phyloP scores from a whole-genome alignment of 2,329 filamentous ascomycete genomes.

The Helicocarpus griseus region DNA sequence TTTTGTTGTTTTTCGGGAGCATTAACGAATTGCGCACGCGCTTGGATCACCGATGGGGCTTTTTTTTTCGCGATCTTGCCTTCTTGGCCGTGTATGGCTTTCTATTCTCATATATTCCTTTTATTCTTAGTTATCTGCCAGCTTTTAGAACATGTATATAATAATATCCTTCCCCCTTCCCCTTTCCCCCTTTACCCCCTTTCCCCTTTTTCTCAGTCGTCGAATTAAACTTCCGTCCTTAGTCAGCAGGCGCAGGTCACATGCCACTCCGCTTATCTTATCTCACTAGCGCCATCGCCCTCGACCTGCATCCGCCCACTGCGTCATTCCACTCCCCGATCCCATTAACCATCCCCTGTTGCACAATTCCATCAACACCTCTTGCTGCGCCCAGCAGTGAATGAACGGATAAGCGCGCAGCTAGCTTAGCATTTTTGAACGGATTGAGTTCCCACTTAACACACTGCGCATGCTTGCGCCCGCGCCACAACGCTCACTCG shows the following conservation, averaged over 20 bases:
- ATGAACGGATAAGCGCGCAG: neutral
- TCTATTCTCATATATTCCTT: neutral
- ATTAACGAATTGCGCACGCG: no score
- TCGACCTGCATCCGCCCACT: neutral
- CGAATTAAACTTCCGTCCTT: no score
- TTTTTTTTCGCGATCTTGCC: no score
- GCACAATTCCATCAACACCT: neutral
- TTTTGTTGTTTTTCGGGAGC: no score
- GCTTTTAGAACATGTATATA: neutral
- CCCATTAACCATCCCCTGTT: neutral
- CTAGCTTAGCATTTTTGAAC: neutral
- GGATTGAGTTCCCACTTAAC: neutral
- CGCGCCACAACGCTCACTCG: neutral
- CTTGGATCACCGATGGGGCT: no score
- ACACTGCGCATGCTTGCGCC: neutral
- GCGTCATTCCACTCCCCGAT: neutral
- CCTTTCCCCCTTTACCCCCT: no score
- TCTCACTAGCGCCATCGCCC: neutral
- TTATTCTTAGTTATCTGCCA: neutral
- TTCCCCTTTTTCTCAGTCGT: no score
- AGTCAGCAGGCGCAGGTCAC: neutral
- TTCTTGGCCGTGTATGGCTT: neutral
- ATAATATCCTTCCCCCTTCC: neutral
- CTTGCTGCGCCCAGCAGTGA: neutral
- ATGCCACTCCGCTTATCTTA: slow-evolving; percentile 3